Percentiles rank a stretch among this genome's conserved stretches.
These are phyloP conservation scores for Claviceps quebecensis DNA, from an alignment of 2,329 filamentous ascomycete species.

Conservation along the genomic window DNA sequence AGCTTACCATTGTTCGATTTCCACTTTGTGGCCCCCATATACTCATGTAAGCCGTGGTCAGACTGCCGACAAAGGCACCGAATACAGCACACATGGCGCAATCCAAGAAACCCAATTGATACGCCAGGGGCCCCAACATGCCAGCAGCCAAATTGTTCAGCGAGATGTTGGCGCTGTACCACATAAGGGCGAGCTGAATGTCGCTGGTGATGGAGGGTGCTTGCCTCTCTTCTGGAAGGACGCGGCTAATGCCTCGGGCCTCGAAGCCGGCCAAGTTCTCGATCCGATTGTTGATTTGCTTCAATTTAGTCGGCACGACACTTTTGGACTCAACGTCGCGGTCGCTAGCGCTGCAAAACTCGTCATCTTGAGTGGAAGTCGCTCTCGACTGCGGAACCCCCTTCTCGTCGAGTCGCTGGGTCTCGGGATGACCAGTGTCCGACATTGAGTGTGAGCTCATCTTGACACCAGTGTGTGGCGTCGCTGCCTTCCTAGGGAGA, in stretches of 20 bases:
- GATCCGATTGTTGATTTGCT: constrained; percentile 13
- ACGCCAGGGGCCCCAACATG: constrained; percentile 52
- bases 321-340: background rate
- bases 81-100: constrained; percentile 58
- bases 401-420: background rate
- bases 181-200: constrained; percentile 25
- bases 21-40: constrained; percentile 64
- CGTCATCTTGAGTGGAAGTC: background rate
- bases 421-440: background rate
- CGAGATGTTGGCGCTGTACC: constrained; percentile 31
- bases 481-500: background rate
- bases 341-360: background rate
- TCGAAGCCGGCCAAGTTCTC: constrained; percentile 23
- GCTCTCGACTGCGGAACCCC: background rate
- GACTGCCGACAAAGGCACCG: constrained; percentile 59
- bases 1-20: constrained; percentile 54
- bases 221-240: constrained; percentile 22
- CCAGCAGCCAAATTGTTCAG: constrained; percentile 48
- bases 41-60: constrained; percentile 64
- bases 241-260: constrained; percentile 25
- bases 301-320: constrained; percentile 2
- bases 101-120: constrained; percentile 58
- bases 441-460: background rate
- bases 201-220: constrained; percentile 19
- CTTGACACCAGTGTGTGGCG: background rate